These are phyloP conservation scores for Debaryomyces singareniensis DNA, from an alignment of 1,139 yeast genomes.

Conservation along the genomic window DNA sequence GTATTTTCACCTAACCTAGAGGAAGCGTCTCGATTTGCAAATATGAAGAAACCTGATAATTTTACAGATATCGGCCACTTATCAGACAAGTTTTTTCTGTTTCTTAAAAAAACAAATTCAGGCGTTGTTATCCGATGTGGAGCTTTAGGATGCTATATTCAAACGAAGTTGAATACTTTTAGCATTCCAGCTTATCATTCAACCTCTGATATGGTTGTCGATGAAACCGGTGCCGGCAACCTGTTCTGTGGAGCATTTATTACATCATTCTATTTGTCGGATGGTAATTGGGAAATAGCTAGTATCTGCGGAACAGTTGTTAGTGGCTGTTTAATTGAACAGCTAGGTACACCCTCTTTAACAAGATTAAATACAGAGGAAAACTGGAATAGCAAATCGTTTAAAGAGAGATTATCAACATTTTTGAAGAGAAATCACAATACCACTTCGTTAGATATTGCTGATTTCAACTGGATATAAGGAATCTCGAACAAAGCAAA, in stretches of 20 bases:
- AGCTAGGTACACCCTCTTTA: conserved; percentile 59
- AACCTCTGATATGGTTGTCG: conserved; percentile 48
- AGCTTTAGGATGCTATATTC: conserved; percentile 48
- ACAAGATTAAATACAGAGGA: conserved; percentile 11
- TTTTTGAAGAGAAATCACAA: neutral
- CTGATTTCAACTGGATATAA: neutral
- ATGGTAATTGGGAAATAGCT: conserved; percentile 46
- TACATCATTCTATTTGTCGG: conserved; percentile 46
- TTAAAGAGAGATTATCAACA: conserved; percentile 27
- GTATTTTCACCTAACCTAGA: conserved; percentile 79
- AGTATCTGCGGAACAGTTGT: conserved; percentile 69
- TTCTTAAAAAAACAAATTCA: conserved; percentile 31
- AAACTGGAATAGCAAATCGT: conserved; percentile 50
- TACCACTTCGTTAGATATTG: neutral
- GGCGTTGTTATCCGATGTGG: conserved; percentile 70
- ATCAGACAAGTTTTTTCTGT: conserved; percentile 33
- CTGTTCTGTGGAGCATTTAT: conserved; percentile 80
- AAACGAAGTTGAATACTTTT: conserved; percentile 8
- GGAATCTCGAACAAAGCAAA: too few relatives aligned
- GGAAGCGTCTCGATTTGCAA: conserved; percentile 50
- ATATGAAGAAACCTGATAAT: conserved; percentile 8
- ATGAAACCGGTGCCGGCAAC: conserved; percentile 95
- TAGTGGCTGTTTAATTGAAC: conserved; percentile 76
- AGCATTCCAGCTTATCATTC: conserved; percentile 74
- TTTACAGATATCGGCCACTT: conserved; percentile 22